Evolutionary conservation across 108 stramenopile genomes (phyloP).

Genomic region (Cyclotella atomus): DNA sequence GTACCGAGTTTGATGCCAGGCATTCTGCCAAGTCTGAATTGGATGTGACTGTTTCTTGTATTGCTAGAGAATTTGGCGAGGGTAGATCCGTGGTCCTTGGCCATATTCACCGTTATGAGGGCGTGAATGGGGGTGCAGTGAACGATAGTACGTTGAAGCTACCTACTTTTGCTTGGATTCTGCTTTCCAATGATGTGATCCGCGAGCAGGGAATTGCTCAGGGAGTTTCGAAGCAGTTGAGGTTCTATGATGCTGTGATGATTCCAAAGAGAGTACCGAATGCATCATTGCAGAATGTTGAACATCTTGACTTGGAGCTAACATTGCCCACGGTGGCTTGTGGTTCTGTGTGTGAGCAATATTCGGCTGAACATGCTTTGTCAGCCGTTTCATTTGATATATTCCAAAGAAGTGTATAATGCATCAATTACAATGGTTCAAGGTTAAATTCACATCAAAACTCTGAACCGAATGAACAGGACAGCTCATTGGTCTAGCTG

Average conservation of each 20-base stretch:
- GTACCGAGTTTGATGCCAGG: conserved; percentile 10
- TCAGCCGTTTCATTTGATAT: conserved; percentile 29
- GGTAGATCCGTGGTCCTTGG: conserved; percentile 21
- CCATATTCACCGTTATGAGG: conserved; percentile 24
- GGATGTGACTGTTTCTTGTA: conserved; percentile 40
- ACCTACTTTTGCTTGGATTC: conserved; percentile 32
- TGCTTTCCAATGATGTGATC: conserved; percentile 29
- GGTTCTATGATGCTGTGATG: conserved; percentile 38
- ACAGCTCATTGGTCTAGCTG: no score
- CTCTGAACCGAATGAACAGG: no score
- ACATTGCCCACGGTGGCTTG: conserved; percentile 37
- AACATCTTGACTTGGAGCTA: background rate
- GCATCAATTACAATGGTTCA: background rate
- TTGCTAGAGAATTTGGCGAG: conserved; percentile 10
- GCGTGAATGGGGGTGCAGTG: background rate
- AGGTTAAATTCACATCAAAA: no score
- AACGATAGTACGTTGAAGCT: background rate
- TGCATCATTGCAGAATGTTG: background rate
- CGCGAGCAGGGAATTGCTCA: conserved; percentile 23
- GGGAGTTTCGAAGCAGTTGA: conserved; percentile 16
- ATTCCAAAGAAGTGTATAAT: background rate
- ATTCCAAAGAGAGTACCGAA: conserved; percentile 10
- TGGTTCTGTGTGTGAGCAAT: conserved; percentile 25
- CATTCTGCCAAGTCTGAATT: conserved; percentile 13
- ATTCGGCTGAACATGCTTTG: conserved; percentile 13